Evolutionary conservation across 2,329 filamentous ascomycete species (phyloP), one percentile per base, ranked within the genome.

Genomic region (Whalleya microplaca): DNA sequence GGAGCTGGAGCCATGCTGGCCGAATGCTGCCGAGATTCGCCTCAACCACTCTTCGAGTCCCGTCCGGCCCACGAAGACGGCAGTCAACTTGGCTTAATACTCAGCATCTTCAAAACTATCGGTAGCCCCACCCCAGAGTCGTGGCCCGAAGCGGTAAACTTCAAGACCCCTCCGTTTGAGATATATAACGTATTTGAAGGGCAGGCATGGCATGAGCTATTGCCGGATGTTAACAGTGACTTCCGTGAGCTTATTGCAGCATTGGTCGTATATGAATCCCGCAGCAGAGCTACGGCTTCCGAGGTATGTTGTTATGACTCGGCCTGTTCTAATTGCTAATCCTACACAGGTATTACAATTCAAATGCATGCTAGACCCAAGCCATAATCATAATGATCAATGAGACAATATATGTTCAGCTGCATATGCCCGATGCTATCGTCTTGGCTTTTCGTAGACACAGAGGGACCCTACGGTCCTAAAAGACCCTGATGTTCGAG

Each of bases 101-200:
- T 93, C 51, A 96, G 92, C 68, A 94, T 98, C 37, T 98, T 99
- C 76, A 88, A 90, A 74, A 96, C 89, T 0, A 74, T 99, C 6
- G 96, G 96, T 1, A 97, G 93, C 1, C 95, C 95, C 0, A 89
- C 89, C 44, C 74, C 80, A n/a, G 78, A 87, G 50, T 85, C 79
- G 0, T 99, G 95, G 95, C 95, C 95, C 2, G 91, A 93, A 73
- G 89, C 91, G 4, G 75, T 75, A 10, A 69, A 69, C 1, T 89
- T 96, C 67, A 79, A 74, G 56, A 85, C 86, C 1, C 89, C 90
- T 0, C 95, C 96, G 18, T 99, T 96, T 82, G 90, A 93, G 14
- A 96, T 92, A 72, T 99, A 96, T 75, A 83, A 86, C 41, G 78
- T 86, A 14, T 97, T 96, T 69, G 82, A 86, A 3, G 73, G 78